Percentiles rank a stretch among this genome's conserved stretches.
These are phyloP conservation scores for Teratosphaeria nubilosa DNA, from an alignment of 2,329 filamentous ascomycete genomes.

Conservation along the genomic window DNA sequence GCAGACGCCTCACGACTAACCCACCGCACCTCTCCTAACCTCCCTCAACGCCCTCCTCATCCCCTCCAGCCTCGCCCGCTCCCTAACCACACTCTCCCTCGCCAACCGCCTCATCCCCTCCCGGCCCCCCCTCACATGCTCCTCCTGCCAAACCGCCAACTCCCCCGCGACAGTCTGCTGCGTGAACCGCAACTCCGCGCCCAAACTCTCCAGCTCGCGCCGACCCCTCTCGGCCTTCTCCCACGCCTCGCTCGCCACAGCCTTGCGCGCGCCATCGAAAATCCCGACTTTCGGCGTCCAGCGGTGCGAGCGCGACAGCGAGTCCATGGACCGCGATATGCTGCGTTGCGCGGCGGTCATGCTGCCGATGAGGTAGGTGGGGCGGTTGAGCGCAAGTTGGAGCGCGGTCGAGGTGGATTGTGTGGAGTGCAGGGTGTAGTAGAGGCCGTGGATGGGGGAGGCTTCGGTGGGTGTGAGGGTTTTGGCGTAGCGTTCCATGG, in stretches of 20 bases:
- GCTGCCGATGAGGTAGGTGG: conserved; percentile 63
- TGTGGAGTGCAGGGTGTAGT: conserved; percentile 67
- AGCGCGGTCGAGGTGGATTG: conserved; percentile 77
- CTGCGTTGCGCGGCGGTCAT: conserved; percentile 66
- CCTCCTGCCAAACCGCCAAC: conserved; percentile 86
- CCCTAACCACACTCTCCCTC: conserved; percentile 65
- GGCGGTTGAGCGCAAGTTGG: conserved; percentile 66
- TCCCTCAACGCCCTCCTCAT: conserved; percentile 70
- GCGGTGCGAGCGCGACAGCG: conserved; percentile 61
- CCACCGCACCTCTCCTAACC: conserved; percentile 7
- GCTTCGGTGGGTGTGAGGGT: conserved; percentile 58
- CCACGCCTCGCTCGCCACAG: conserved; percentile 74
- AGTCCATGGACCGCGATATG: conserved; percentile 67
- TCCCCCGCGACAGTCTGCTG: conserved; percentile 89
- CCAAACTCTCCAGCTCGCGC: conserved; percentile 61
- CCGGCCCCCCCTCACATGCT: conserved; percentile 67
- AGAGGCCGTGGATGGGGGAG: conserved; percentile 62
- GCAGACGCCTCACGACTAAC: too few relatives aligned
- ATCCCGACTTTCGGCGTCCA: conserved; percentile 59
- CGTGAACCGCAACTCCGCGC: conserved; percentile 76
- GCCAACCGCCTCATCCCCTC: conserved; percentile 68
- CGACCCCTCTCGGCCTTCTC: conserved; percentile 63
- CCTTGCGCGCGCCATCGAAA: conserved; percentile 77
- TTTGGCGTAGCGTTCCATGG: conserved; percentile 62
- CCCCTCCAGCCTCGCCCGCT: conserved; percentile 67